Conservation (phyloP, 2,329 filamentous ascomycete genomes). For the Xylaria sp. region DNA sequence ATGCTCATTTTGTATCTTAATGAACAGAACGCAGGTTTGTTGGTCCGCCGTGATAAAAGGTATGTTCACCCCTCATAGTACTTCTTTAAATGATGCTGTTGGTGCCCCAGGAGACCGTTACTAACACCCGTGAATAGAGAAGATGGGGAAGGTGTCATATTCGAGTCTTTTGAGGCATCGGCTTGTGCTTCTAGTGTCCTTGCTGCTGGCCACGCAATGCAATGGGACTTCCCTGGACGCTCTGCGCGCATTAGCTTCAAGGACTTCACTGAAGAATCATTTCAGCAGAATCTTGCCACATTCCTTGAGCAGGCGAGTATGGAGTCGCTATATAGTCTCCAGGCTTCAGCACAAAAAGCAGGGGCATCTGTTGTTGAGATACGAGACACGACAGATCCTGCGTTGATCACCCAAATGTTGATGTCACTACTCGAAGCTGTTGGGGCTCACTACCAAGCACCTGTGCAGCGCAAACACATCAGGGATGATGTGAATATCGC, state of each 20-base stretch:
- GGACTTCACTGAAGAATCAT: constrained; percentile 54
- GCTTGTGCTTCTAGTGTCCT: constrained; percentile 61
- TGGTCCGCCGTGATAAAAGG: constrained; percentile 40
- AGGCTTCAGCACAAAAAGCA: constrained; percentile 64
- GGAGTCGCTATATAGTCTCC: constrained; percentile 65
- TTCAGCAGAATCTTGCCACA: constrained; percentile 59
- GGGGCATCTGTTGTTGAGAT: constrained; percentile 60
- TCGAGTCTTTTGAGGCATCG: constrained; percentile 70
- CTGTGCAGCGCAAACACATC: constrained; percentile 65
- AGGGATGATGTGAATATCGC: constrained; percentile 70
- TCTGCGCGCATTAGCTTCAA: constrained; percentile 56
- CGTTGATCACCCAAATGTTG: constrained; percentile 68
- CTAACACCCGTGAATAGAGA: constrained; percentile 26
- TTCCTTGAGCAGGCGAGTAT: constrained; percentile 68
- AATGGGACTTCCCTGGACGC: constrained; percentile 68
- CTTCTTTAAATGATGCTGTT: too few species aligned
- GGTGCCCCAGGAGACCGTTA: neutral
- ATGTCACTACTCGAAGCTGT: constrained; percentile 69
- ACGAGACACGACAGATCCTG: constrained; percentile 68
- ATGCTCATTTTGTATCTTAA: constrained; percentile 44
- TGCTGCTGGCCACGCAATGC: constrained; percentile 57
- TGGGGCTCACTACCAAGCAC: constrained; percentile 55
- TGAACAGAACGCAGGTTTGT: constrained; percentile 46
- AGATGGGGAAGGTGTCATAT: constrained; percentile 53
- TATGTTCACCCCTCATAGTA: constrained; percentile 22